Base-by-base conservation (phyloP, 2,329 filamentous ascomycete species). In the Penicillium sp. region DNA sequence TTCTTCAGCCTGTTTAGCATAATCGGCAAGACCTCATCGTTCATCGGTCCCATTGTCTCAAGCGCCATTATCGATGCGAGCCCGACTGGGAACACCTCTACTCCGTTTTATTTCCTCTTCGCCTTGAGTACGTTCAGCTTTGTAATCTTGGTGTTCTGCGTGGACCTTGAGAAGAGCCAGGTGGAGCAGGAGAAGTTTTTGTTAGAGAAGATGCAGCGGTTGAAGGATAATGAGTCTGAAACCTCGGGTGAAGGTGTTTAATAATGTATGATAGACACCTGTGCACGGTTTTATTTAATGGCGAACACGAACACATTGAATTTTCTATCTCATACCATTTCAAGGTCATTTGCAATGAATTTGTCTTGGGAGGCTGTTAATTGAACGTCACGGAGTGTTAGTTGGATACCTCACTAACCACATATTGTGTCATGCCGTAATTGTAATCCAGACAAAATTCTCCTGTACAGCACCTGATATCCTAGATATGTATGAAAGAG, bases 1-100 rank as follows among this genome's bases (percentile, higher is more conserved):
- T 89, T 89, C 76, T 89, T 89, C 78, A 82, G 79, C 45, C 71
- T 89, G 1, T 89, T 89, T 72, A 85, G 81, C 58, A 87, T 89
- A 62, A 82, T 88, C 26, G 85, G 86, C 43, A 89, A 89, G 72
- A 86, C 85, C 0, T 85, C 81, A 7, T 84, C 81, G 1, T 89
- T 88, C 62, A 87, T 89, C 53, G 86, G 86, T 0, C 87, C 86
- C 0, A 73, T 89, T 25, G 85, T 89, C n/a, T 85, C 82, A 54
- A 84, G 81, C 58, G 86, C 86, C 6, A 89, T 89, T 55, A 88
- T 89, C 53, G 85, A 89, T 66, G 82, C 82, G 0, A 79, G 78
- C 6, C 78, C 81, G 0, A 77, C 75, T 1, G 70, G 73, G 14
- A 82, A 87, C 64, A 82, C 82, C 51, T 84, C 78, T 25, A 81